A percentile compares a stretch with the other conserved stretches of the same genome.
Conservation (phyloP, 768 basidiomycete genomes). For the Macrolepiota fuliginosa region DNA sequence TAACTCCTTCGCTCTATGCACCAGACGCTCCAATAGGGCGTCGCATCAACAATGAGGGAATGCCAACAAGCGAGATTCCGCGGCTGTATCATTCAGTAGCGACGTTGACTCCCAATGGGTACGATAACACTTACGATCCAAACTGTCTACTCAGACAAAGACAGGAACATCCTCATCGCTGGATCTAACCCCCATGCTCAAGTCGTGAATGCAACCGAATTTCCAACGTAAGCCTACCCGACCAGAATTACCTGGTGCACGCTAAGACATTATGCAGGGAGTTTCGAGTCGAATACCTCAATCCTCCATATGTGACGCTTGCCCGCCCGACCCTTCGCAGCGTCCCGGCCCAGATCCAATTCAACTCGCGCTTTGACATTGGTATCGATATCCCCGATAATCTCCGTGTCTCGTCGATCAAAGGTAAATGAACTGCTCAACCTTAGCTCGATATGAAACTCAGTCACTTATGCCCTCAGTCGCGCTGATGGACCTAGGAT, state of each 20-base stretch:
- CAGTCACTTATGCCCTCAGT: conserved; percentile 22
- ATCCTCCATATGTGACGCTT: conserved; percentile 38
- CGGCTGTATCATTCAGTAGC: conserved; percentile 62
- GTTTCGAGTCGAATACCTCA: conserved; percentile 40
- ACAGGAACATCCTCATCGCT: conserved; percentile 3
- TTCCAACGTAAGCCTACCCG: conserved; percentile 20
- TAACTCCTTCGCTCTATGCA: conserved; percentile 46
- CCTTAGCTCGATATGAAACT: background rate
- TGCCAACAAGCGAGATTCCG: conserved; percentile 41
- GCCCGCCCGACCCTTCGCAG: conserved; percentile 30
- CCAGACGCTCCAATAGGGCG: conserved; percentile 36
- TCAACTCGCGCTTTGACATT: conserved; percentile 32
- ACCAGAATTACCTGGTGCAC: background rate
- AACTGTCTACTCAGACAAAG: conserved; percentile 13
- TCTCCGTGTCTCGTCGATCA: conserved; percentile 24
- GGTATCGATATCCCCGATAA: conserved; percentile 27
- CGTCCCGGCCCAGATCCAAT: conserved; percentile 33
- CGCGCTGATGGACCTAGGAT: conserved; percentile 38
- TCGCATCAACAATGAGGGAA: conserved; percentile 40
- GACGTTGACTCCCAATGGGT: conserved; percentile 53
- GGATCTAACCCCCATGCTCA: conserved; percentile 11
- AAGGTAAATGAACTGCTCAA: conserved; percentile 22
- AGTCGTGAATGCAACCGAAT: conserved; percentile 25
- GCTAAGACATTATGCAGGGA: conserved; percentile 20
- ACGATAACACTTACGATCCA: conserved; percentile 19